Evolutionary conservation across 257 asterid genomes (phyloP).

Genomic region (Marsdenia floribunda): DNA sequence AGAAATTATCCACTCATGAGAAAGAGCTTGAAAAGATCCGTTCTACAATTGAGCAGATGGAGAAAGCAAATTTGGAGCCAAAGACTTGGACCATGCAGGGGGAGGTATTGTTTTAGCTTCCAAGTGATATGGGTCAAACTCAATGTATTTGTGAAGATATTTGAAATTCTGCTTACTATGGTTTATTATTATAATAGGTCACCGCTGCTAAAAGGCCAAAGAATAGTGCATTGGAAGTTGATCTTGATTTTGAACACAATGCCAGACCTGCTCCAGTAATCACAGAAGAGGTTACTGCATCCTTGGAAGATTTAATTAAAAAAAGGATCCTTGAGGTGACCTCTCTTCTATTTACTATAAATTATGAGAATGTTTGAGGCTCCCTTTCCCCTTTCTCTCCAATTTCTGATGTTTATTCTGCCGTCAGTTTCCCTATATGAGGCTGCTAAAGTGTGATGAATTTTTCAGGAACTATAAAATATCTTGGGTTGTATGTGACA

Average conservation of each 20-base stretch:
- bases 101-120: slow-evolving; percentile 54
- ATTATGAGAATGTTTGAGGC: background rate
- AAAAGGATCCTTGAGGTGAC: slow-evolving; percentile 82
- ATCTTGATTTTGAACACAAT: slow-evolving; percentile 89
- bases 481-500: background rate
- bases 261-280: slow-evolving; percentile 87
- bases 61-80: slow-evolving; percentile 77
- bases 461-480: background rate
- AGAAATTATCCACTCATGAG: slow-evolving; percentile 71
- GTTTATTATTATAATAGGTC: slow-evolving; percentile 50
- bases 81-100: slow-evolving; percentile 97
- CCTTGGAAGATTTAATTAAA: slow-evolving; percentile 79
- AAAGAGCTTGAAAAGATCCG: slow-evolving; percentile 61
- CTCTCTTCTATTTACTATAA: background rate
- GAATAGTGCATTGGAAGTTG: slow-evolving; percentile 92
- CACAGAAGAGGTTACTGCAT: slow-evolving; percentile 74
- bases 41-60: slow-evolving; percentile 69
- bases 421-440: background rate
- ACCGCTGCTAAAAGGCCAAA: slow-evolving; percentile 84
- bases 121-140: background rate
- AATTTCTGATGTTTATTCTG: background rate
- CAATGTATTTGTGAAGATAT: background rate
- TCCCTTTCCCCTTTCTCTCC: background rate
- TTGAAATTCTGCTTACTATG: background rate
- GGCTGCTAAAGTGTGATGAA: background rate